Evolutionary conservation across 1,284 basidiomycete genomes (phyloP).

Genomic region (Cystobasidiaceae sp.): DNA sequence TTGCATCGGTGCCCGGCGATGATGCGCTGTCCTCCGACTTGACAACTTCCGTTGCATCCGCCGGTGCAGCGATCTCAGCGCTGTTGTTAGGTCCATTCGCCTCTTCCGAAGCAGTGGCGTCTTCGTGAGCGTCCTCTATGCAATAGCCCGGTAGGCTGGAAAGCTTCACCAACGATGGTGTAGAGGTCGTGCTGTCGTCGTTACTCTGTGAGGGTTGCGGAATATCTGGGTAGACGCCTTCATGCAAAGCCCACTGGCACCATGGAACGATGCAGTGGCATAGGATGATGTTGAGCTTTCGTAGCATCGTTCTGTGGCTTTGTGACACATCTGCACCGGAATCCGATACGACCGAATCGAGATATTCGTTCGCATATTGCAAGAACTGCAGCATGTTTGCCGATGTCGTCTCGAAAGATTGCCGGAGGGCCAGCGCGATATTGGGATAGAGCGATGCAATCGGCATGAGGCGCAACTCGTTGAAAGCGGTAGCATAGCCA

Average conservation of each 20-base stretch:
- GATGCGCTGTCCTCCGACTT: no score
- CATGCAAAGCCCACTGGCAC: conserved; percentile 33
- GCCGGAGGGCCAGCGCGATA: conserved; percentile 27
- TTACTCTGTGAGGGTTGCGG: neutral
- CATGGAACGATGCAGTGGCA: conserved; percentile 39
- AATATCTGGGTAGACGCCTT: conserved; percentile 37
- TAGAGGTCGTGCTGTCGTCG: no score
- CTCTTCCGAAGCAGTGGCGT: no score
- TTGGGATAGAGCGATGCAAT: conserved; percentile 54
- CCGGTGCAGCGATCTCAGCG: no score
- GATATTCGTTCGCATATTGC: neutral
- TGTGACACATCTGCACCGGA: neutral
- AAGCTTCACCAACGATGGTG: no score
- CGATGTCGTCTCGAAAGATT: conserved; percentile 35
- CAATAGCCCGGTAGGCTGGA: no score
- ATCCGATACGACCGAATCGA: no score
- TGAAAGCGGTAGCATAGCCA: conserved; percentile 65
- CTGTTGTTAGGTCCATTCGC: no score
- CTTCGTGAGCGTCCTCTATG: no score
- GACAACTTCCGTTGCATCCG: no score
- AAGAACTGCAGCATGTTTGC: conserved; percentile 37
- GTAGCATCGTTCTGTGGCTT: conserved; percentile 27
- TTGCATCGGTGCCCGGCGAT: no score
- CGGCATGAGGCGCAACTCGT: conserved; percentile 73
- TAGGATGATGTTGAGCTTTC: conserved; percentile 20